phyloP scores from a whole-genome alignment of 306 rosid genomes.

The Canavalia gladiata region DNA sequence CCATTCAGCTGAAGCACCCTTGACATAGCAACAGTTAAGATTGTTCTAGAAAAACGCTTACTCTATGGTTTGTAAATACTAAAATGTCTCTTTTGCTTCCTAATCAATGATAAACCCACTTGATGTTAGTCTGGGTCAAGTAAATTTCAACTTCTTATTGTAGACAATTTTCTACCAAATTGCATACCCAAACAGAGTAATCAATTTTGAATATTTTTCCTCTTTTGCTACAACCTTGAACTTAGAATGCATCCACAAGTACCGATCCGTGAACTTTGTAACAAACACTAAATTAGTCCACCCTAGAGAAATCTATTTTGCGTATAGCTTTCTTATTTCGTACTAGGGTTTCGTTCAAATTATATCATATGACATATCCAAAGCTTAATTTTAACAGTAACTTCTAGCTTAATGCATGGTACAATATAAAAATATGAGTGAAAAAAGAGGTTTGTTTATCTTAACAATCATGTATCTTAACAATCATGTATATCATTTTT shows the following conservation, averaged over 20 bases:
- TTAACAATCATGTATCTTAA: no score
- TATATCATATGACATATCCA: neutral
- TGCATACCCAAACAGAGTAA: conserved; percentile 20
- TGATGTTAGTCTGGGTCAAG: neutral
- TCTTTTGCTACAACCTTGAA: neutral
- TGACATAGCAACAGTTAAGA: conserved; percentile 46
- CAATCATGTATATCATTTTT: no score
- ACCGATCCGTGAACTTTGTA: neutral
- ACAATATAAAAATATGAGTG: no score
- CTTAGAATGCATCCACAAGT: neutral
- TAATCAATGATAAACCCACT: conserved; percentile 20
- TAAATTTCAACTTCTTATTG: conserved; percentile 13
- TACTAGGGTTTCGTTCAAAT: neutral
- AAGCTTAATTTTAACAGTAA: neutral
- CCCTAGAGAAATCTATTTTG: neutral
- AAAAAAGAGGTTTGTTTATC: no score
- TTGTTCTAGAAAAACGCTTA: conserved; percentile 19
- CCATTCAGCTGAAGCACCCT: conserved; percentile 41
- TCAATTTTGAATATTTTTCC: neutral
- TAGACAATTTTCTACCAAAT: neutral
- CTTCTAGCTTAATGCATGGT: neutral
- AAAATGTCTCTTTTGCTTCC: neutral
- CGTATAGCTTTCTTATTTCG: neutral
- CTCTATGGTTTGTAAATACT: neutral
- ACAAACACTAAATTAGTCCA: no score